Base-by-base conservation (phyloP, 2,329 filamentous ascomycete genomes). In the Penicillium sp. region DNA sequence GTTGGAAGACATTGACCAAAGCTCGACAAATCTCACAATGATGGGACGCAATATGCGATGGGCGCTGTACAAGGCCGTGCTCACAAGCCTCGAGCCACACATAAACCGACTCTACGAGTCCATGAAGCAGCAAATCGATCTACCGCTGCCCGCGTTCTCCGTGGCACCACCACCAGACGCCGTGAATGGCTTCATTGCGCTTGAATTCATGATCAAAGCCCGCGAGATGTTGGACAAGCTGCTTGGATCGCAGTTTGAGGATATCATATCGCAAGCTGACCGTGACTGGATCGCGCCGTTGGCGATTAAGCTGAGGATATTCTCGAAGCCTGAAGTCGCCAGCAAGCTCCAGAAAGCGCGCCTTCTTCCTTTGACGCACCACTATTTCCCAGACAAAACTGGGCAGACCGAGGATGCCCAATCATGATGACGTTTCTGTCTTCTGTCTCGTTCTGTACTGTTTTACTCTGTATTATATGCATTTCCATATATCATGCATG, bases 191-290 rank as follows among this genome's bases (percentile, higher is more conserved):
- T 26, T 49, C 5, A n/a, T 56, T 8, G 63, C 64, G 21, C 56
- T 64, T 14, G 63, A 63, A 58, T 54, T 65, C 60, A 55, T 69
- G 51, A 56, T 59, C 18, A 64, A 67, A 20, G 65, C 68, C 21
- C 65, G 68, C 40, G 64, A 66, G 40, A 53, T 77, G 52, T 60
- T 72, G n/a, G 71, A 74, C n/a, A 68, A 69, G 18, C 61, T 71
- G 3, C 61, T 72, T 42, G 66, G 68, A 21, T 52, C 62, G 26
- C 63, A 62, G 12, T 64, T 63, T 23, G 57, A 61, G 26, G 26
- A 57, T 21, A 60, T 60, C 1, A 54, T 71, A 8, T 55, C 67
- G 6, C 67, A 70, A 40, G 56, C 59, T 1, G 63, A 64, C 38
- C 63, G 63, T 20, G 55, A 65, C 30, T 33, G 55, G 6, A 57